Conservation (phyloP, 306 rosid genomes). For the Cercis canadensis region DNA sequence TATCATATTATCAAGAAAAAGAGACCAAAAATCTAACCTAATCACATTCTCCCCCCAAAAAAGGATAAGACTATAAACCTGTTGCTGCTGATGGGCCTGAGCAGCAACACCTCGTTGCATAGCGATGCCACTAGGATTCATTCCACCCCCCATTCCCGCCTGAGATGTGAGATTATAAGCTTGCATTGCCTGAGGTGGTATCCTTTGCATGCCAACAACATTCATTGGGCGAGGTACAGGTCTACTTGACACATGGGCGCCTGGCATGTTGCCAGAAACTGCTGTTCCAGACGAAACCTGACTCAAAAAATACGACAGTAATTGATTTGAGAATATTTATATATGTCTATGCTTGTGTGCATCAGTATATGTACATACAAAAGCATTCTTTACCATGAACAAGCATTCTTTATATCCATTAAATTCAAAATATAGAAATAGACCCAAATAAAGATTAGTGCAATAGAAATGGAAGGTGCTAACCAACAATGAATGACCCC, state of each 20-base stretch:
- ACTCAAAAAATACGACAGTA: conserved; percentile 30
- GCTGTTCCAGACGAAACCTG: conserved; percentile 83
- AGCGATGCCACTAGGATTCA: conserved; percentile 87
- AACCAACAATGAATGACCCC: too few species aligned
- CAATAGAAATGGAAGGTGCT: too few species aligned
- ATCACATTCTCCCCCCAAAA: background rate
- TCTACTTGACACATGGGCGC: conserved; percentile 69
- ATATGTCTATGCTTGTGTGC: too few species aligned
- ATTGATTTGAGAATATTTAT: background rate
- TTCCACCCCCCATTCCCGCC: conserved; percentile 78
- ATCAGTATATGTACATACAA: too few species aligned
- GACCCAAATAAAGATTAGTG: too few species aligned
- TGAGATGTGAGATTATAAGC: conserved; percentile 83
- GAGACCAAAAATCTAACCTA: background rate
- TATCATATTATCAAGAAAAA: conserved; percentile 17
- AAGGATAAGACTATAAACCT: conserved; percentile 51
- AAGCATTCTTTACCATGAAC: too few species aligned
- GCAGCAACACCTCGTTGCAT: conserved; percentile 88
- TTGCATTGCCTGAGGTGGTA: conserved; percentile 77
- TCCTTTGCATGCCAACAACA: conserved; percentile 75
- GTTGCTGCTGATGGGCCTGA: conserved; percentile 89
- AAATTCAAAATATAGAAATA: too few species aligned
- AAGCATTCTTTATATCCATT: too few species aligned
- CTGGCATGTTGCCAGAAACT: conserved; percentile 67
- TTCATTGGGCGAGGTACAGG: conserved; percentile 70